Evolutionary conservation across 1,284 basidiomycete species (phyloP).

Genomic region (Rhodotorula sp.): DNA sequence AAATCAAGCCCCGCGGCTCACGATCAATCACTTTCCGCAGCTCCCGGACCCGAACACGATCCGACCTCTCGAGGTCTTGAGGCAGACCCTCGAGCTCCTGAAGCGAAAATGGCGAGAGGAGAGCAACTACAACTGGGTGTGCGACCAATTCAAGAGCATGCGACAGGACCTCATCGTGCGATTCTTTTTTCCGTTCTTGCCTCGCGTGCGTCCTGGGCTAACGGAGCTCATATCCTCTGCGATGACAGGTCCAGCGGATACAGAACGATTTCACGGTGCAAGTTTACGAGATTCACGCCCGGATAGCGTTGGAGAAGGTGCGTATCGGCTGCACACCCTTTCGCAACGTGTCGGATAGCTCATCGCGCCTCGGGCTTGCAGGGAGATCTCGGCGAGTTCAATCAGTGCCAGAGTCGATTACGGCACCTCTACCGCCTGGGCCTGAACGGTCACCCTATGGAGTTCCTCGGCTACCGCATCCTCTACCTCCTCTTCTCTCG

Average conservation of each 20-base stretch:
- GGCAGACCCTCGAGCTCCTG: slow-evolving; percentile 80
- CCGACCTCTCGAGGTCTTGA: slow-evolving; percentile 79
- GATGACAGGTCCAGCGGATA: slow-evolving; percentile 90
- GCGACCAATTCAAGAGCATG: slow-evolving; percentile 96
- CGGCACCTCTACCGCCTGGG: slow-evolving; percentile 89
- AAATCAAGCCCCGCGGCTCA: too few species aligned
- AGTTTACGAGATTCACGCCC: slow-evolving; percentile 97
- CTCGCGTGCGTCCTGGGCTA: slow-evolving; percentile 12
- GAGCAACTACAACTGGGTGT: slow-evolving; percentile 85
- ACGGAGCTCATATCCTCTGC: slow-evolving; percentile 6
- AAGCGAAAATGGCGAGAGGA: slow-evolving; percentile 87
- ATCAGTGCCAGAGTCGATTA: slow-evolving; percentile 92
- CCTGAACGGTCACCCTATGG: slow-evolving; percentile 83
- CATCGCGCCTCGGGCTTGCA: slow-evolving; percentile 48
- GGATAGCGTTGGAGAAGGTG: slow-evolving; percentile 92
- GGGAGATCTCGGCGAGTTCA: slow-evolving; percentile 98
- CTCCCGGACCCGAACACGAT: slow-evolving; percentile 95
- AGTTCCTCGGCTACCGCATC: slow-evolving; percentile 97
- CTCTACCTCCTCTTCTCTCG: slow-evolving; percentile 92
- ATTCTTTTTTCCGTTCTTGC: slow-evolving; percentile 12
- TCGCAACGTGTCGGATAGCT: too few species aligned
- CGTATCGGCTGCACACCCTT: background rate
- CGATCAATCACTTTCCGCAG: slow-evolving; percentile 51
- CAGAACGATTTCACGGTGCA: slow-evolving; percentile 97
- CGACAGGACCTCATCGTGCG: slow-evolving; percentile 92